Evolutionary conservation across 441 rosid species (phyloP).

Genomic region (Metrosideros polymorpha): DNA sequence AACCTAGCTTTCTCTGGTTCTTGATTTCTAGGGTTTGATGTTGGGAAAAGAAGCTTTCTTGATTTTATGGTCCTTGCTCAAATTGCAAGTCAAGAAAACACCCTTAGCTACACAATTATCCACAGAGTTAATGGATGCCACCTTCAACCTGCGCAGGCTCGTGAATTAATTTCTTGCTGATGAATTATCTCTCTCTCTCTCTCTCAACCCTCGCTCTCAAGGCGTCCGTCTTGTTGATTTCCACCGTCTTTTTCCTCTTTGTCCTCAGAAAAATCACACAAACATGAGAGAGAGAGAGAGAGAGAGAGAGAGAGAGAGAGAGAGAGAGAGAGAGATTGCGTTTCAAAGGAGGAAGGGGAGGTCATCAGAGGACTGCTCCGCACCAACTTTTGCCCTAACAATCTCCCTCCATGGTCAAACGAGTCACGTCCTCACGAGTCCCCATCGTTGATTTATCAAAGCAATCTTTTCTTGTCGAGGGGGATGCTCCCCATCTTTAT

Average conservation of each 20-base stretch:
- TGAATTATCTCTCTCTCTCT: background rate
- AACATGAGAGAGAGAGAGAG: background rate
- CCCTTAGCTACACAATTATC: background rate
- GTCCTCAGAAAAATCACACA: background rate
- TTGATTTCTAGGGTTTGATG: background rate
- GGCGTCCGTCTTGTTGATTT: background rate
- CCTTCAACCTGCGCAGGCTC: background rate
- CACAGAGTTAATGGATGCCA: background rate
- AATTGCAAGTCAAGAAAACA: background rate
- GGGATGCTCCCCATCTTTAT: background rate
- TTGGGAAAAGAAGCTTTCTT: background rate
- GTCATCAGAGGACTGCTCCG: conserved; percentile 18
- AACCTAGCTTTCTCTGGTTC: background rate
- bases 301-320: background rate
- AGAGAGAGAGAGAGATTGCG: background rate
- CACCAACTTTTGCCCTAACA: conserved; percentile 48
- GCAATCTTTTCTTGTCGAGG: background rate
- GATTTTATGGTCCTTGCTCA: background rate
- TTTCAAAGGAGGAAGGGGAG: conserved; percentile 13
- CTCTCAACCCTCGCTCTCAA: background rate
- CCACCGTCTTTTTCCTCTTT: background rate
- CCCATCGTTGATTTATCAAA: conserved; percentile 2
- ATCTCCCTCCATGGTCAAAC: conserved; percentile 27
- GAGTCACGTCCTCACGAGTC: conserved; percentile 13
- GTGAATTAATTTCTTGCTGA: background rate